phyloP scores from a whole-genome alignment of 352 stramenopile genomes.

The Peronospora tabacina region DNA sequence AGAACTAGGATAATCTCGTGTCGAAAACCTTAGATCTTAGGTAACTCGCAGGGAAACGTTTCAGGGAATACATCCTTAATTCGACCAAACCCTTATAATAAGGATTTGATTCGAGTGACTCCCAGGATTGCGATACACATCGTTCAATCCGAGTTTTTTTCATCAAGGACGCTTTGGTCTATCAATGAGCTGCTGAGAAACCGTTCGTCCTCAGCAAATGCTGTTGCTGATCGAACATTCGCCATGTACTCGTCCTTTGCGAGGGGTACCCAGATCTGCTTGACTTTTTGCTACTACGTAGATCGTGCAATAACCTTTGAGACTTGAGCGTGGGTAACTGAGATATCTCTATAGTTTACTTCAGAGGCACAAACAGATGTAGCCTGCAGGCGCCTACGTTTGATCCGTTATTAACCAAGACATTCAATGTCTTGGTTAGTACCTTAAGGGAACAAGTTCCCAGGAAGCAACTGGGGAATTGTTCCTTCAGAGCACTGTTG shows the following conservation, averaged over 20 bases:
- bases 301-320: no score
- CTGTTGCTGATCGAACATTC: background rate
- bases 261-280: background rate
- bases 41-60: background rate
- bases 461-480: no score
- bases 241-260: background rate
- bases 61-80: background rate
- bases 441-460: background rate
- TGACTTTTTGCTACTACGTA: background rate
- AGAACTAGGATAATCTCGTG: background rate
- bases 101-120: no score
- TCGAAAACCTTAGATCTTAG: background rate
- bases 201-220: background rate
- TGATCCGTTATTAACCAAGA: background rate
- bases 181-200: background rate
- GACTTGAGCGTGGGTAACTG: background rate
- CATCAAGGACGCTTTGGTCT: background rate
- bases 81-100: background rate
- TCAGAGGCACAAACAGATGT: background rate
- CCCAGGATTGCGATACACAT: background rate
- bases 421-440: background rate
- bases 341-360: background rate
- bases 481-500: no score
- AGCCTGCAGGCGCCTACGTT: background rate
- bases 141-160: background rate